Conservation (phyloP, 441 rosid genomes). For the Rhodomyrtus psidioides region DNA sequence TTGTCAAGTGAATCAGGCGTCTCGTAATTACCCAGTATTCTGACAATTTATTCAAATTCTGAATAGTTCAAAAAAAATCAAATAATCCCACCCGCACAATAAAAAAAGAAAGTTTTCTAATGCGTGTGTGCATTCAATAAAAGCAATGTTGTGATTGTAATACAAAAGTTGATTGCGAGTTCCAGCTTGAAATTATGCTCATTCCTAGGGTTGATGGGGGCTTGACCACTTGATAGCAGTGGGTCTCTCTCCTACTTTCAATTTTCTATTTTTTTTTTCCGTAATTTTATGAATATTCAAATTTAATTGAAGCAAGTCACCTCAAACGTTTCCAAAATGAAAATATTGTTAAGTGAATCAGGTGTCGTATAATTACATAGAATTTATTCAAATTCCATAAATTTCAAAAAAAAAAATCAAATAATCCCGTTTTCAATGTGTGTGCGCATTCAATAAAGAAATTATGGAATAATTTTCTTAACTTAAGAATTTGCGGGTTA, state of each 20-base stretch:
- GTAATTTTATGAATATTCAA: not conserved
- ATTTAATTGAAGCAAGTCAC: not conserved
- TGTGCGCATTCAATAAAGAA: not conserved
- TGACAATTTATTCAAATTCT: not conserved
- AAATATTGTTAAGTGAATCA: not conserved
- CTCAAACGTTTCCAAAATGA: not conserved
- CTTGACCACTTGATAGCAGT: not conserved
- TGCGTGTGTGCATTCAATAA: not conserved
- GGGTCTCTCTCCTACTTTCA: not conserved
- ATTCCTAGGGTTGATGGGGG: too few species aligned
- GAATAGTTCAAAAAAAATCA: not conserved
- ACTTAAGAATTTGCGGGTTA: too few species aligned
- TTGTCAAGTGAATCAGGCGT: not conserved
- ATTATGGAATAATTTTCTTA: too few species aligned
- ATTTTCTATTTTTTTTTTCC: not conserved
- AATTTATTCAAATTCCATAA: not conserved
- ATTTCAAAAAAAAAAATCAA: fast-evolving
- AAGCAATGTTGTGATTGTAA: not conserved
- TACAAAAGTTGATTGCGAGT: too few species aligned
- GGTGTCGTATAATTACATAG: not conserved
- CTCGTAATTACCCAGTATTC: not conserved
- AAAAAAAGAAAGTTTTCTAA: not conserved
- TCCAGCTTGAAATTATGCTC: too few species aligned
- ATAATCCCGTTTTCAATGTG: not conserved
- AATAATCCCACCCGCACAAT: fast-evolving